These are phyloP conservation scores for Penstemon eatonii DNA, from an alignment of 257 asterid genomes.

Conservation along the genomic window DNA sequence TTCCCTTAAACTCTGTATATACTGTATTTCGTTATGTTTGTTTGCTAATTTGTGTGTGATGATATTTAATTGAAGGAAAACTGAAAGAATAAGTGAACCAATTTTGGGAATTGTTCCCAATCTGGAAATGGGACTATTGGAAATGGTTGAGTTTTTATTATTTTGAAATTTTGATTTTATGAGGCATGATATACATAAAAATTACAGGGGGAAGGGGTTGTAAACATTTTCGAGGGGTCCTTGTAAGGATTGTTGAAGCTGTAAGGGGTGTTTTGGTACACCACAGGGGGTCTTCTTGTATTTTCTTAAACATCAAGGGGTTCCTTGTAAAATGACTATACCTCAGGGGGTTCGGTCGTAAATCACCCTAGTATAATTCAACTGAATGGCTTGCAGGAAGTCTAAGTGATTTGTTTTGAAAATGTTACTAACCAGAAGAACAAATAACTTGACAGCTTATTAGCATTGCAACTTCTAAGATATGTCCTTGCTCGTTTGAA, in stretches of 20 bases:
- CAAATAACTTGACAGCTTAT: neutral
- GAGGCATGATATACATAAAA: neutral
- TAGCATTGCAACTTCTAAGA: neutral
- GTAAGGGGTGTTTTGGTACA: too few relatives aligned
- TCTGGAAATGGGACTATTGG: conserved; percentile 5
- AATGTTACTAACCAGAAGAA: neutral
- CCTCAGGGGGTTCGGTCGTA: too few relatives aligned
- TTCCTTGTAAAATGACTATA: too few relatives aligned
- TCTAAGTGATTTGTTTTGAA: conserved; percentile 2
- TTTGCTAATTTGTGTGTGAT: neutral
- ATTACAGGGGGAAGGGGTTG: too few relatives aligned
- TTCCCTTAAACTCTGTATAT: conserved; percentile 2
- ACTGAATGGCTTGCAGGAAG: neutral
- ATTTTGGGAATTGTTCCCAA: neutral
- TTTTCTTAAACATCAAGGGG: too few relatives aligned
- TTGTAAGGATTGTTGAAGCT: too few relatives aligned
- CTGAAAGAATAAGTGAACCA: conserved; percentile 12
- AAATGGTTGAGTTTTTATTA: neutral
- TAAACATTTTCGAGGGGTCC: too few relatives aligned
- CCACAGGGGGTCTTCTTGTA: too few relatives aligned
- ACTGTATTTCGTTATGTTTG: neutral
- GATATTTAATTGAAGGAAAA: neutral
- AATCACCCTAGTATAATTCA: neutral
- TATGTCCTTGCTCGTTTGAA: neutral
- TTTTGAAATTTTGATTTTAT: neutral